phyloP scores from a whole-genome alignment of 192 early-diverging fungal genomes.

The Helicostylum pulchrum region DNA sequence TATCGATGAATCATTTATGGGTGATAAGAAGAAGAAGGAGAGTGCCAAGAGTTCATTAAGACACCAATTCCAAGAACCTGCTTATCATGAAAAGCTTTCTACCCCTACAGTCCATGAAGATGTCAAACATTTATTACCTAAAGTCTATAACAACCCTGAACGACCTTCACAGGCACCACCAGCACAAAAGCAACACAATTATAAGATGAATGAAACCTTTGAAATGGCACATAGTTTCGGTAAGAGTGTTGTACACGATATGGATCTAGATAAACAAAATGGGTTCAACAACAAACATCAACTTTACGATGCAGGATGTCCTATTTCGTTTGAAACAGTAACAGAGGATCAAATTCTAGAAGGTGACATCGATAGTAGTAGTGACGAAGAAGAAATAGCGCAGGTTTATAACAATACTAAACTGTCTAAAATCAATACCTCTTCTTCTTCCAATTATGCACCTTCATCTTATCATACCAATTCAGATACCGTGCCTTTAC shows the following conservation, averaged over 20 bases:
- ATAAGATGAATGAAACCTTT: background rate
- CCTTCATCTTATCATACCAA: conserved; percentile 1
- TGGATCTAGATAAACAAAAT: conserved; percentile 8
- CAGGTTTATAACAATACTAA: background rate
- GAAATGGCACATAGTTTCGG: conserved; percentile 9
- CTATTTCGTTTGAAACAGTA: conserved; percentile 16
- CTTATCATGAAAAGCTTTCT: conserved; percentile 49
- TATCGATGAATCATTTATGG: conserved; percentile 29
- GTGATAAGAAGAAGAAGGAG: conserved; percentile 4
- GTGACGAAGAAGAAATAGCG: background rate
- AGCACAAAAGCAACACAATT: background rate
- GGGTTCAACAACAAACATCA: conserved; percentile 1
- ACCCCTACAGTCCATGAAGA: conserved; percentile 66
- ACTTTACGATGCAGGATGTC: conserved; percentile 6
- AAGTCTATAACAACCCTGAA: conserved; percentile 46
- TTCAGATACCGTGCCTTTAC: background rate
- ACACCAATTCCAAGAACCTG: conserved; percentile 66
- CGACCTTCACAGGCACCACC: background rate
- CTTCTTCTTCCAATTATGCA: background rate
- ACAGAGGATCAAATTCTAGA: conserved; percentile 12
- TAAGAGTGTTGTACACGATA: conserved; percentile 4
- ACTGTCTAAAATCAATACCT: background rate
- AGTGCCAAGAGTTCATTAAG: conserved; percentile 28
- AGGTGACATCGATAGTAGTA: conserved; percentile 2
- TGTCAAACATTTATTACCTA: conserved; percentile 61